These are phyloP conservation scores for Zygoascus hellenicus DNA, from an alignment of 1,139 yeast genomes.

Conservation along the genomic window DNA sequence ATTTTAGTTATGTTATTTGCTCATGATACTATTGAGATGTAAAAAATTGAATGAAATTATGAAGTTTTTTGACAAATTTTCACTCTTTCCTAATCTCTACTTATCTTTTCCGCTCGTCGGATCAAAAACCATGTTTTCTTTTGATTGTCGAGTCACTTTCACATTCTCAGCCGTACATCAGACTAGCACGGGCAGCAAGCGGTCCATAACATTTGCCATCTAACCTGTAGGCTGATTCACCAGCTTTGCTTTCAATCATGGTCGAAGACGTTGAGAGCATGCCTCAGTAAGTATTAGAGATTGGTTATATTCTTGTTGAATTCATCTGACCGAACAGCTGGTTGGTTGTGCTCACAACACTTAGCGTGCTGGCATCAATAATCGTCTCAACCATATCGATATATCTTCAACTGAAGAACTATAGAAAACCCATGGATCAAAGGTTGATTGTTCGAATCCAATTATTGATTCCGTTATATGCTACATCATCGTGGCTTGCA, in stretches of 20 bases:
- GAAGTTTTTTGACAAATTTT: no score
- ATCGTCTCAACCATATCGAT: slow-evolving; percentile 45
- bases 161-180: no score
- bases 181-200: not conserved
- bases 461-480: slow-evolving; percentile 46
- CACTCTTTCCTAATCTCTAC: no score
- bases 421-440: slow-evolving; percentile 86
- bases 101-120: no score
- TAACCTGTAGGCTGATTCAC: not conserved
- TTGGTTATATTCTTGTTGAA: not conserved
- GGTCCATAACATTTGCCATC: not conserved
- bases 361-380: slow-evolving; percentile 32
- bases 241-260: not conserved
- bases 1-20: no score
- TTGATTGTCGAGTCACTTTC: no score
- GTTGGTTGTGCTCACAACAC: slow-evolving; percentile 11
- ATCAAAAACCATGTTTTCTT: no score
- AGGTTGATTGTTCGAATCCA: slow-evolving; percentile 78
- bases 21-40: no score
- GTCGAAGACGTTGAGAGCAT: slow-evolving; percentile 10
- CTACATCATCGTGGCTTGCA: slow-evolving; percentile 53
- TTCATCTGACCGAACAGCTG: slow-evolving; percentile 5
- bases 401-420: slow-evolving; percentile 54
- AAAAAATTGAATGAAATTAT: no score
- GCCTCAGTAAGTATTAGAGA: slow-evolving; percentile 8